Conservation (phyloP, 2,329 filamentous ascomycete genomes). For the Pseudopyrenochaeta lycopersici region DNA sequence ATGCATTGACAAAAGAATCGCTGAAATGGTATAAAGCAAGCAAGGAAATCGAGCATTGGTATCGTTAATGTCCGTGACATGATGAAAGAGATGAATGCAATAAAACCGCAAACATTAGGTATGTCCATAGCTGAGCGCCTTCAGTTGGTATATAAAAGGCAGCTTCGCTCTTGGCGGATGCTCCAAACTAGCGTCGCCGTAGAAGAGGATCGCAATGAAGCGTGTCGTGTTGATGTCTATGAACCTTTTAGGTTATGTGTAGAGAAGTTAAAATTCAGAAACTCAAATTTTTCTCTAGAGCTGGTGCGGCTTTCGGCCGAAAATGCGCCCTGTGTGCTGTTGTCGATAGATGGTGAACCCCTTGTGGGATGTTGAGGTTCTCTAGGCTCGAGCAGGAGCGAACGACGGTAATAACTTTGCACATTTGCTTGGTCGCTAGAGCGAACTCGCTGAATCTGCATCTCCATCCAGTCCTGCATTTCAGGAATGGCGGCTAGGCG, state of each 20-base stretch:
- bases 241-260: slow-evolving; percentile 42
- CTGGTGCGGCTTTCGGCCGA: slow-evolving; percentile 39
- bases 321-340: slow-evolving; percentile 32
- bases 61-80: slow-evolving; percentile 43
- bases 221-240: slow-evolving; percentile 30
- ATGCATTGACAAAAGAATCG: slow-evolving; percentile 70
- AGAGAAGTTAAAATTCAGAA: slow-evolving; percentile 49
- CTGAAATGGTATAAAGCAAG: slow-evolving; percentile 49
- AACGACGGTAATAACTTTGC: slow-evolving; percentile 80
- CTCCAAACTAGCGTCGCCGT: slow-evolving; percentile 16
- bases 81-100: slow-evolving; percentile 26
- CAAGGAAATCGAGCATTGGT: slow-evolving; percentile 36
- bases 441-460: slow-evolving; percentile 80
- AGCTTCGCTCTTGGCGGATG: background rate
- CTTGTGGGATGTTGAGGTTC: slow-evolving; percentile 54
- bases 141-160: slow-evolving; percentile 13
- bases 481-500: slow-evolving; percentile 83
- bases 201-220: slow-evolving; percentile 28
- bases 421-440: slow-evolving; percentile 68
- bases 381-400: slow-evolving; percentile 81
- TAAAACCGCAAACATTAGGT: slow-evolving; percentile 32
- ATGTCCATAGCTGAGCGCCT: slow-evolving; percentile 27
- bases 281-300: slow-evolving; percentile 49
- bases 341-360: slow-evolving; percentile 38
- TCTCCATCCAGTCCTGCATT: slow-evolving; percentile 90